Evolutionary conservation across 2,329 filamentous ascomycete genomes (phyloP), one percentile per base, ranked within the genome.

Genomic region (Hypomyces rosellus): DNA sequence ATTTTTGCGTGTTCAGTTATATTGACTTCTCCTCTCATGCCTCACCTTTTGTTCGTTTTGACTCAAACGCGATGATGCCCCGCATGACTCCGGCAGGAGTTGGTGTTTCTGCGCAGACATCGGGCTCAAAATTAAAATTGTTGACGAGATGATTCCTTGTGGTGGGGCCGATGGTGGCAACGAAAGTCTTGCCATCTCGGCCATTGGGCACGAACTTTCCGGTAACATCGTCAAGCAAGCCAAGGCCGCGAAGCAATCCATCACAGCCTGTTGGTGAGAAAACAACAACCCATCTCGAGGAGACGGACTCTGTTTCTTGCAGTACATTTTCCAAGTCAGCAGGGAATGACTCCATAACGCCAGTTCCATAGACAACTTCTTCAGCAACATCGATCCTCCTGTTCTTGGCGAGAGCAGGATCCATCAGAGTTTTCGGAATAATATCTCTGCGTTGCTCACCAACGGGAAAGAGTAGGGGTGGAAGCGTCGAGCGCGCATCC

Each of bases 101-200:
- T 1, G 93, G 93, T 60, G 77, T 85, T 60, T 81, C 80, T 1
- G 93, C 88, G 66, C 86, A 95, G n/a, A 88, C 86, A 63, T 92
- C 84, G 1, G 88, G 82, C 59, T 82, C 76, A 55, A 84, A 86
- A 1, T 71, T 79, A 64, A 89, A 89, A 1, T 74, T 76, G 16
- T 74, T 72, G 14, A 73, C 65, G 41, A 99, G 70, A 68, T 89
- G 84, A 58, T 90, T 83, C 55, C 85, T 78, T 11, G 93, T 99
- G 15, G 93, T 99, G 12, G 93, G 92, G 1, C 93, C 93, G 67
- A 99, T 99, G 0, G 91, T 95, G 13, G 86, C 89, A 54, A 97
- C 74, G 55, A 80, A 82, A 1, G 83, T 85, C 46, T 66, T 75
- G 9, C 69, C 69, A 25, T 65, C 63, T 33, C 62, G 54, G 3